A percentile compares a stretch with the other conserved stretches of the same genome.
Evolutionary conservation across 306 rosid genomes (phyloP).

Genomic region (Casuarina glauca): DNA sequence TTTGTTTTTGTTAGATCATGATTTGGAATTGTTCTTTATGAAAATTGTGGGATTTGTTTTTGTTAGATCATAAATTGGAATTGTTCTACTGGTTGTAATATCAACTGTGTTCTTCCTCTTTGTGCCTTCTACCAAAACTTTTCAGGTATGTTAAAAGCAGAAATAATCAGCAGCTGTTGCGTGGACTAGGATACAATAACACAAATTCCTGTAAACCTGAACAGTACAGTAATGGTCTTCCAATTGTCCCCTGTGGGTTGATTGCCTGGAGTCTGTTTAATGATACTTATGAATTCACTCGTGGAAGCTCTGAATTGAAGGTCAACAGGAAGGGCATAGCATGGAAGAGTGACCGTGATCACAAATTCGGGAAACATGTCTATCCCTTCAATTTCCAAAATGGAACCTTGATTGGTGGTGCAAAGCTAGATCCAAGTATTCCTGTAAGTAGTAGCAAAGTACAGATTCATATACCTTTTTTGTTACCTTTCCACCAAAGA

Average conservation of each 20-base stretch:
- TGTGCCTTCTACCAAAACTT: slow-evolving; percentile 23
- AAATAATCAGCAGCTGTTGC: slow-evolving; percentile 76
- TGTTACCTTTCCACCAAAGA: too few relatives aligned
- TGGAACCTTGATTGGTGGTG: slow-evolving; percentile 87
- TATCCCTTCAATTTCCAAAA: slow-evolving; percentile 95
- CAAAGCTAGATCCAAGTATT: slow-evolving; percentile 60
- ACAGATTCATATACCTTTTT: not conserved
- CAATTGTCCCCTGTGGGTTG: slow-evolving; percentile 90
- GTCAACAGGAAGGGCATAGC: slow-evolving; percentile 86
- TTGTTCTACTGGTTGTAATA: not conserved
- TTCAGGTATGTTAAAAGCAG: slow-evolving; percentile 91
- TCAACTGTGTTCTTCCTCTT: slow-evolving; percentile 25
- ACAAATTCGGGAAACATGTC: slow-evolving; percentile 85
- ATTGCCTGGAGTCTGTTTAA: slow-evolving; percentile 97
- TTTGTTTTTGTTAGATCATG: too few relatives aligned
- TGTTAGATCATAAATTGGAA: not conserved
- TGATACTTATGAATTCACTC: slow-evolving; percentile 68
- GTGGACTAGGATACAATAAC: slow-evolving; percentile 65
- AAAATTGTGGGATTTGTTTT: too few relatives aligned
- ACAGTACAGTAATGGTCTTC: slow-evolving; percentile 55
- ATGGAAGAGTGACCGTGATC: slow-evolving; percentile 90
- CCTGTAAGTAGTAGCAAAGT: slow-evolving; percentile 64
- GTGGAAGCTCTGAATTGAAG: slow-evolving; percentile 64
- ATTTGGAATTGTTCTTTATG: too few relatives aligned
- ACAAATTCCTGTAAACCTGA: slow-evolving; percentile 74